phyloP scores from a whole-genome alignment of 2,329 filamentous ascomycete species.

The Aspergillus sp. region DNA sequence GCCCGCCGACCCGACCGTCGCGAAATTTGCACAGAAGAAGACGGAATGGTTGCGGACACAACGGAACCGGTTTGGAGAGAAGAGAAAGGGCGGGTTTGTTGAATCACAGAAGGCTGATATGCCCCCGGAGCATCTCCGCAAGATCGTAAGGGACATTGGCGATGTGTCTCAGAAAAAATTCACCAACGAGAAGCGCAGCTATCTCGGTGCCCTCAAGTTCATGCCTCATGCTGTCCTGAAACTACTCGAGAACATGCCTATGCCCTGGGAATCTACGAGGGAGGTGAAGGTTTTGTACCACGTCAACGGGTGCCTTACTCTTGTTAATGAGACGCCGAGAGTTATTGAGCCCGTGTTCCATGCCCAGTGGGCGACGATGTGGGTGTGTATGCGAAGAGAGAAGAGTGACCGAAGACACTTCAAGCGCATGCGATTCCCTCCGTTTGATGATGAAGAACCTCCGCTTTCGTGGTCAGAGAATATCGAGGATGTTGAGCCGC shows the following conservation, averaged over 20 bases:
- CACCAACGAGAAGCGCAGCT: conserved; percentile 96
- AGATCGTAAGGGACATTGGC: conserved; percentile 97
- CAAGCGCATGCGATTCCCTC: conserved; percentile 98
- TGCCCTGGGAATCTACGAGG: conserved; percentile 96
- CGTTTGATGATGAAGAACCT: conserved; percentile 97
- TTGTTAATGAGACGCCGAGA: conserved; percentile 94
- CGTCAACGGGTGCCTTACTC: conserved; percentile 92
- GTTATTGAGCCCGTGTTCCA: conserved; percentile 98
- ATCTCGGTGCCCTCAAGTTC: conserved; percentile 95
- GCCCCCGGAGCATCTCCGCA: conserved; percentile 96
- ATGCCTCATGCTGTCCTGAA: conserved; percentile 99
- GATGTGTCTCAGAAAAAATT: conserved; percentile 99
- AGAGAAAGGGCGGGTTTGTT: conserved; percentile 92
- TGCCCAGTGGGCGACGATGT: conserved; percentile 99
- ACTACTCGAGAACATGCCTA: conserved; percentile 97
- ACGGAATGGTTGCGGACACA: conserved; percentile 95
- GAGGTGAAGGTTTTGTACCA: conserved; percentile 99
- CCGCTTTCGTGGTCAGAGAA: conserved; percentile 98
- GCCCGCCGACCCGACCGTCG: conserved; percentile 75
- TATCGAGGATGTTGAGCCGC: conserved; percentile 94
- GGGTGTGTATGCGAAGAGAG: conserved; percentile 96
- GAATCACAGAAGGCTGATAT: conserved; percentile 98
- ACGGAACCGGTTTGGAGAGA: conserved; percentile 92
- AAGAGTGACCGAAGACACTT: conserved; percentile 95
- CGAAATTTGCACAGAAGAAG: conserved; percentile 98